Evolutionary conservation across 2,329 filamentous ascomycete species (phyloP), one percentile per base, ranked within the genome.

Genomic region (Camptophora hylomeconis): DNA sequence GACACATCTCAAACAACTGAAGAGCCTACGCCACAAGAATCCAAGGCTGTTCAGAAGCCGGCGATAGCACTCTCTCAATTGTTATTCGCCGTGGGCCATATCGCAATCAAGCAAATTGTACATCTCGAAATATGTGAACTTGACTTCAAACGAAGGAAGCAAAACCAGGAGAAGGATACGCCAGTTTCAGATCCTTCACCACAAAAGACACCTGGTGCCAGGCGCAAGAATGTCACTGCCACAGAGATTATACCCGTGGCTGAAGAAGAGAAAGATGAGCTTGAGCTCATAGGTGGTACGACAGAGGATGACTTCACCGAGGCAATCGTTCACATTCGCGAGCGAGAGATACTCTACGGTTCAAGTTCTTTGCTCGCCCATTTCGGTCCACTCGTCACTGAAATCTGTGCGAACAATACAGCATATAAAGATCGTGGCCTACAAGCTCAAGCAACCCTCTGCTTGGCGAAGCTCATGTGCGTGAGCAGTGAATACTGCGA

Each of bases 61-160:
- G 75, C 82, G 1, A 67, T 84, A 25, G 75, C 72, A 1, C 64
- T 98, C 2, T 93, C 89, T 0, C 89, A 95, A 47, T 67, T 98
- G 2, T 65, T 98, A 0, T 95, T 95, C 50, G 79, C 93, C 19
- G 87, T 95, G 17, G 89, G 89, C 0, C 89, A 98, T 48, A 80
- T 95, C 26, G 89, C 89, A 9, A 89, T 98, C 50, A 98, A 98
- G 59, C 92, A 98, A 51, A 98, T 98, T 44, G 92, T 98, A 1
- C 89, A 98, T 51, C 70, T 98, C 7, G 89, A 98, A 47, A 67
- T 95, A n/a, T 93, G 86, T 51, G 89, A 98, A 50, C 73, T 89
- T 27, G 89, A 98, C 54, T 98, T 98, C 57, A 98, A 98, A 63
- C 80, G 87, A 30, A 72, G 87, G 41, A 98, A 98, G 63, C 78